Evolutionary conservation across 371 early-diverging fungal genomes (phyloP).

Genomic region (Nematocida displodere): DNA sequence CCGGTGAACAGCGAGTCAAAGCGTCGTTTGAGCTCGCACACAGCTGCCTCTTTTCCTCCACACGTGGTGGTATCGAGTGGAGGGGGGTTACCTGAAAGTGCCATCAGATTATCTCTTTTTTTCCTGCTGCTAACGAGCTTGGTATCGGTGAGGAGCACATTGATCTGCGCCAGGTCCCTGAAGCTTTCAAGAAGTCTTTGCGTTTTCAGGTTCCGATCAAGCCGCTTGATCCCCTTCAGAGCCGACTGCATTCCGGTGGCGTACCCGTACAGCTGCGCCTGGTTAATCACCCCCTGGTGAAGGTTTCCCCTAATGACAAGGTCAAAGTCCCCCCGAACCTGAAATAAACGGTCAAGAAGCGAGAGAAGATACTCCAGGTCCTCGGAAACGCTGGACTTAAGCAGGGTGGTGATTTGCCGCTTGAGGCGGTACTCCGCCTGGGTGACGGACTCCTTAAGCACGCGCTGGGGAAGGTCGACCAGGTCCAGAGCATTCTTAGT

Average conservation of each 20-base stretch:
- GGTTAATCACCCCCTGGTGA: not conserved
- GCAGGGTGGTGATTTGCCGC: constrained; percentile 4
- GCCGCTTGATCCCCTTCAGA: constrained; percentile 5
- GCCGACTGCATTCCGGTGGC: not conserved
- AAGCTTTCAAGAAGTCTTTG: not conserved
- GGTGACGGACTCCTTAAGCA: not conserved
- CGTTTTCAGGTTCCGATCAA: constrained; percentile 1
- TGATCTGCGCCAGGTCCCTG: constrained; percentile 25
- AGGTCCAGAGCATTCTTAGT: not conserved
- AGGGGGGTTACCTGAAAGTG: not conserved
- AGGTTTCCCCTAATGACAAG: not conserved
- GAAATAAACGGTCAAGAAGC: constrained; percentile 12
- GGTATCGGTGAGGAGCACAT: not conserved
- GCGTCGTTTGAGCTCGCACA: constrained; percentile 4
- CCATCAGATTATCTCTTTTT: not conserved
- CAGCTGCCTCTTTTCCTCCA: constrained; percentile 17
- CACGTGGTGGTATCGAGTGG: constrained; percentile 13
- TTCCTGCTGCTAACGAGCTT: not conserved
- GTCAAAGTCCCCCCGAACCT: constrained; percentile 17
- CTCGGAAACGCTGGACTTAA: constrained; percentile 1
- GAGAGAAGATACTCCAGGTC: not conserved
- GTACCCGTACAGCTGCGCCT: not conserved
- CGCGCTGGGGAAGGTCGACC: constrained; percentile 19
- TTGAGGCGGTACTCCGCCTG: not conserved
- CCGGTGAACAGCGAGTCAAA: constrained; percentile 43